These are phyloP conservation scores for Starmerella stigmatis DNA, from an alignment of 805 yeast genomes.

Conservation along the genomic window DNA sequence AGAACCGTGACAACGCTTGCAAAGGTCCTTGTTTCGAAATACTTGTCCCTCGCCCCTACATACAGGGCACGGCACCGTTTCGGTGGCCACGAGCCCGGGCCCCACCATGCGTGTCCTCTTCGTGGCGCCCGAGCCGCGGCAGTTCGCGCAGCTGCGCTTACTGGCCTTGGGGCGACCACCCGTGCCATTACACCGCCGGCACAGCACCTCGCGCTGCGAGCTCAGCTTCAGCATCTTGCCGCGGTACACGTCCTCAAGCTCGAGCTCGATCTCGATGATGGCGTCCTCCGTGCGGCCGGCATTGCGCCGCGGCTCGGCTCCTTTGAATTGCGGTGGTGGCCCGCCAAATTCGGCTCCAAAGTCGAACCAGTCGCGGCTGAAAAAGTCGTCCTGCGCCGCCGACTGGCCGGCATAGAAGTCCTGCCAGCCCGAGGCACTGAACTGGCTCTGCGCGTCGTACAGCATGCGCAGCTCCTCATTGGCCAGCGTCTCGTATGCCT, in stretches of 20 bases:
- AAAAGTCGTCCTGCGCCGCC: constrained; percentile 8
- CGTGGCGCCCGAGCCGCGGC: constrained; percentile 62
- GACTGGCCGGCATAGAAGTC: constrained; percentile 26
- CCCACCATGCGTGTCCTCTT: constrained; percentile 54
- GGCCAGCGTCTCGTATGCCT: constrained; percentile 73
- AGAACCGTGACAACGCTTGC: constrained; percentile 65
- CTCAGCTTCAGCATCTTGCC: constrained; percentile 74
- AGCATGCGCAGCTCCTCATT: constrained; percentile 40
- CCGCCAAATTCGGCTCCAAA: constrained; percentile 1
- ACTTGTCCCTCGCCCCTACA: constrained; percentile 66
- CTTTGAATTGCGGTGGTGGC: neutral
- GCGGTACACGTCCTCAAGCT: constrained; percentile 75
- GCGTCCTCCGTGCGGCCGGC: constrained; percentile 52
- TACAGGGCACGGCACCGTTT: constrained; percentile 47
- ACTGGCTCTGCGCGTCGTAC: constrained; percentile 29
- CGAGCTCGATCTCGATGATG: constrained; percentile 48
- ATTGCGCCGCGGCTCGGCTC: constrained; percentile 23
- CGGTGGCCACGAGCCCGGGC: constrained; percentile 64
- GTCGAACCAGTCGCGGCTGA: constrained; percentile 3
- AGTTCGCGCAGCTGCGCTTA: constrained; percentile 47
- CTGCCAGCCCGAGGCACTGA: constrained; percentile 32
- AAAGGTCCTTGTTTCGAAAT: constrained; percentile 54
- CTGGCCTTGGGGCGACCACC: constrained; percentile 60
- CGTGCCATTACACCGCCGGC: constrained; percentile 62
- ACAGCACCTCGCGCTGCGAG: constrained; percentile 59